Evolutionary conservation across 2,329 filamentous ascomycete species (phyloP).

Genomic region (Plectosphaerella plurivora): DNA sequence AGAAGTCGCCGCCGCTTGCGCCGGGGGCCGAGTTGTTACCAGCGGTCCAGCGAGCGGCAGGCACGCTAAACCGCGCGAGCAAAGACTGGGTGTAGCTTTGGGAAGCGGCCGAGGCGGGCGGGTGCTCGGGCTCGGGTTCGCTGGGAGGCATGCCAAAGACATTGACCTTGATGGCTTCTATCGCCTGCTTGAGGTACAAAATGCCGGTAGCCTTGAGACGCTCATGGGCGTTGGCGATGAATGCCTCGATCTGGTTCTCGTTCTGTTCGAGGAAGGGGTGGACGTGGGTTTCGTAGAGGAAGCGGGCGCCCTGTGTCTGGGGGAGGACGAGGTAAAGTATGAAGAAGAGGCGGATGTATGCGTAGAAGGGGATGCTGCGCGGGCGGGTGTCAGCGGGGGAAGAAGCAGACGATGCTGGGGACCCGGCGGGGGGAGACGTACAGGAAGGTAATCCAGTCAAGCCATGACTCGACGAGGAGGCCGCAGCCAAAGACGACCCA

Average conservation of each 20-base stretch:
- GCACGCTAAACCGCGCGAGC: slow-evolving; percentile 81
- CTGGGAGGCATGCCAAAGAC: slow-evolving; percentile 71
- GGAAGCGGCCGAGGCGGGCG: slow-evolving; percentile 36
- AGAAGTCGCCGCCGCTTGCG: slow-evolving; percentile 56
- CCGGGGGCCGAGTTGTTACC: slow-evolving; percentile 28
- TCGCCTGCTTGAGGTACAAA: slow-evolving; percentile 65
- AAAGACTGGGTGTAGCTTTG: slow-evolving; percentile 73
- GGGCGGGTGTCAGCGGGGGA: not conserved
- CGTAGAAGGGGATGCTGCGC: slow-evolving; percentile 81
- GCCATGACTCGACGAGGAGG: slow-evolving; percentile 80
- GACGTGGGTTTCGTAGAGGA: slow-evolving; percentile 79
- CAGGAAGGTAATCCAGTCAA: slow-evolving; percentile 82
- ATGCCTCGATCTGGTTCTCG: slow-evolving; percentile 82
- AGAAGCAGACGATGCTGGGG: not conserved
- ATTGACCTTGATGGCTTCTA: slow-evolving; percentile 70
- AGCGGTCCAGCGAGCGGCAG: slow-evolving; percentile 56
- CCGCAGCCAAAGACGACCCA: slow-evolving; percentile 88
- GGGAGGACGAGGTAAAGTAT: slow-evolving; percentile 95
- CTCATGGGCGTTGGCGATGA: slow-evolving; percentile 79
- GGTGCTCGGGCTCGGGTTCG: slow-evolving; percentile 27
- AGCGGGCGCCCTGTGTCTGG: slow-evolving; percentile 87
- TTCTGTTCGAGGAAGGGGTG: slow-evolving; percentile 86
- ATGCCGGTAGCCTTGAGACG: slow-evolving; percentile 73
- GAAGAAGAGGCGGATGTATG: slow-evolving; percentile 81
- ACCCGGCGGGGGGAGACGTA: slow-evolving; percentile 26